Evolutionary conservation across 768 basidiomycete genomes (phyloP).

Genomic region (Lactarius psammicola): DNA sequence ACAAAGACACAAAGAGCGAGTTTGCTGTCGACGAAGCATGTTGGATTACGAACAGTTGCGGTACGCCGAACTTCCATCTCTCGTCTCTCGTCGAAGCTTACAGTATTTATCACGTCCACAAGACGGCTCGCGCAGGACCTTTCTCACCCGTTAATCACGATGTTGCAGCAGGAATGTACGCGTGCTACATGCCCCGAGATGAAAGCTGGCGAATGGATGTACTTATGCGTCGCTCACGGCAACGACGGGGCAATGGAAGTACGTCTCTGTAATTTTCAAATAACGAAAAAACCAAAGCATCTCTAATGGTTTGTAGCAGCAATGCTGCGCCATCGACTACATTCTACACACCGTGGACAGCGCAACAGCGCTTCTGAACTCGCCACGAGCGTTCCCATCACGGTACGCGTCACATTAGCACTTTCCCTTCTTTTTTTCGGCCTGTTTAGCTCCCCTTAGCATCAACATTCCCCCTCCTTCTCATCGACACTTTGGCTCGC

Average conservation of each 20-base stretch:
- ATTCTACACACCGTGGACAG: conserved; percentile 91
- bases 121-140: conserved; percentile 89
- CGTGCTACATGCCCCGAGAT: conserved; percentile 89
- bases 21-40: conserved; percentile 74
- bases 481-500: conserved; percentile 83
- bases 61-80: conserved; percentile 36
- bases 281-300: background rate
- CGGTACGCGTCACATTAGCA: conserved; percentile 47
- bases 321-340: conserved; percentile 98
- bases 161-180: conserved; percentile 84
- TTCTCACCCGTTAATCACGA: conserved; percentile 79
- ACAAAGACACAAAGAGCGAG: conserved; percentile 44
- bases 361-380: conserved; percentile 88
- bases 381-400: conserved; percentile 88
- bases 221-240: conserved; percentile 93
- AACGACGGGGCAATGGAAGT: conserved; percentile 87
- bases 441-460: conserved; percentile 40
- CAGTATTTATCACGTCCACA: conserved; percentile 3
- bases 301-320: conserved; percentile 42
- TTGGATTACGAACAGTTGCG: conserved; percentile 78
- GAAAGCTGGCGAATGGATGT: conserved; percentile 99
- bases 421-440: background rate
- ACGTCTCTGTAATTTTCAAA: conserved; percentile 28
- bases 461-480: conserved; percentile 80
- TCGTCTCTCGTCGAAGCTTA: background rate